Conservation (phyloP, 2,329 filamentous ascomycete species). For the Aspergillus glaucus region DNA sequence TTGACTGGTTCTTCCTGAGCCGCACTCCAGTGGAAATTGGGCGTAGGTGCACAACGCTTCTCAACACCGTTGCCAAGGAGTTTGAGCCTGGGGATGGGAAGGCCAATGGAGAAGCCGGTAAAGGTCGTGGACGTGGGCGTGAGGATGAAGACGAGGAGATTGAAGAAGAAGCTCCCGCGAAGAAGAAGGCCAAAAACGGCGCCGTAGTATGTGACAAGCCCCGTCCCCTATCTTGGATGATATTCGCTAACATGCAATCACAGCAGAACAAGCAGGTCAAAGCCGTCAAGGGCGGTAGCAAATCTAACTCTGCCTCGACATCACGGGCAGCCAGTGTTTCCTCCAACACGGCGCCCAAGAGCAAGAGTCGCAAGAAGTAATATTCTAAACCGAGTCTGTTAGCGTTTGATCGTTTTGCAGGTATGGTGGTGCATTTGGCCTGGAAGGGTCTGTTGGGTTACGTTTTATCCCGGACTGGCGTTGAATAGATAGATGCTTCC, state of each 20-base stretch:
- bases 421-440: constrained; percentile 8
- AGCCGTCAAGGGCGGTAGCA: constrained; percentile 71
- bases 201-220: constrained; percentile 63
- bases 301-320: constrained; percentile 66
- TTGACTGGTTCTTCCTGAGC: constrained; percentile 99
- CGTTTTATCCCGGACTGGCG: constrained; percentile 14
- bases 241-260: constrained; percentile 8
- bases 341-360: constrained; percentile 56
- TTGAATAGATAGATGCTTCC: constrained; percentile 15
- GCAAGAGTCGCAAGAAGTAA: constrained; percentile 47
- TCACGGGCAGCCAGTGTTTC: constrained; percentile 85
- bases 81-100: constrained; percentile 64
- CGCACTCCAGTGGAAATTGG: constrained; percentile 89
- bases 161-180: constrained; percentile 73
- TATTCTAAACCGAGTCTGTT: constrained; percentile 1
- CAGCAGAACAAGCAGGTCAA: constrained; percentile 86
- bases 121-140: constrained; percentile 54
- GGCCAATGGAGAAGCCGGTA: constrained; percentile 56
- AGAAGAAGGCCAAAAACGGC: constrained; percentile 89
- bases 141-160: constrained; percentile 83
- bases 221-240: neutral
- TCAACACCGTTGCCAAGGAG: constrained; percentile 91
- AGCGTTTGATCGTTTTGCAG: constrained; percentile 5
- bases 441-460: constrained; percentile 8
- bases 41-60: constrained; percentile 83